A percentile compares a stretch with the other conserved stretches of the same genome.
These are phyloP conservation scores for Populus deltoides DNA, from an alignment of 345 rosid species.

Conservation along the genomic window DNA sequence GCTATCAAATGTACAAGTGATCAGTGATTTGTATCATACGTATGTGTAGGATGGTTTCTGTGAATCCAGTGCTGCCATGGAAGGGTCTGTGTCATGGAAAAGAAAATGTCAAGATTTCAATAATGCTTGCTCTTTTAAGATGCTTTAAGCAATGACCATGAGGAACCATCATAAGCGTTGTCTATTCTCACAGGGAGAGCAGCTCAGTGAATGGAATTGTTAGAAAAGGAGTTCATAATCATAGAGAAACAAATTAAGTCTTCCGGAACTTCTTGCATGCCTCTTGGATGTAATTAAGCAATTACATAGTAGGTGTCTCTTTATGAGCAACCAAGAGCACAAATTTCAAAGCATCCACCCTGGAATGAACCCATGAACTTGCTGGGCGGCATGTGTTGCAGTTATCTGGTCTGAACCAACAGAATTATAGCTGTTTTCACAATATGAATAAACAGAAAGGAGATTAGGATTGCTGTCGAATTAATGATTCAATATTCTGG, in stretches of 20 bases:
- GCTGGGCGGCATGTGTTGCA: constrained; percentile 50
- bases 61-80: background rate
- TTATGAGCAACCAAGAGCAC: constrained; percentile 7
- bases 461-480: background rate
- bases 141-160: background rate
- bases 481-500: background rate
- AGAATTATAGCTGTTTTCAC: constrained; percentile 50
- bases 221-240: background rate
- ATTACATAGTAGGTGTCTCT: background rate
- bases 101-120: background rate
- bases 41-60: background rate
- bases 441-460: background rate
- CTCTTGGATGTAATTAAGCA: background rate
- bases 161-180: background rate
- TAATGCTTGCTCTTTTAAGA: background rate
- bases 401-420: constrained; percentile 71
- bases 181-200: background rate
- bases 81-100: background rate
- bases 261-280: constrained; percentile 3
- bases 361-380: constrained; percentile 79
- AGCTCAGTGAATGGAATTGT: background rate
- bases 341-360: constrained; percentile 92
- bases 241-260: background rate
- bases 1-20: background rate
- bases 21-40: background rate